A percentile compares a stretch with the other conserved stretches of the same genome.
Conservation (phyloP, 345 rosid species). For the Hirschfeldia incana region DNA sequence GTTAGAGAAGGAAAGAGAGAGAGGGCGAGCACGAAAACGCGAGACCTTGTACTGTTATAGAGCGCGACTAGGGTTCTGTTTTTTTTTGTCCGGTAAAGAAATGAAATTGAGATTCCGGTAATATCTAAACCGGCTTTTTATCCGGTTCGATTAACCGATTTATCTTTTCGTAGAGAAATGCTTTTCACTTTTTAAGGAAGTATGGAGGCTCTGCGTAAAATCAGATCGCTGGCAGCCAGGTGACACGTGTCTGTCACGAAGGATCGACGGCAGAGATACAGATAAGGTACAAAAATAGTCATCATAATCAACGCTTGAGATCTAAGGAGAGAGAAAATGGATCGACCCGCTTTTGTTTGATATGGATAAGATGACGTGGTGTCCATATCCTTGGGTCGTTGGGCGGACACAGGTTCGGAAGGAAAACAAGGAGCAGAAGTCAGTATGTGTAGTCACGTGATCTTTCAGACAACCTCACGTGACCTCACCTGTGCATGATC, state of each 20-base stretch:
- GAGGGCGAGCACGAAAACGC: constrained; percentile 15
- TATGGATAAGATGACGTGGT: constrained; percentile 40
- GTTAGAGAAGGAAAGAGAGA: neutral
- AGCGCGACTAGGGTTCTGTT: constrained; percentile 36
- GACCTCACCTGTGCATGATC: constrained; percentile 3
- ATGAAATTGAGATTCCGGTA: constrained; percentile 22
- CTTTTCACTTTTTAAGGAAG: constrained; percentile 9
- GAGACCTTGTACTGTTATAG: constrained; percentile 38
- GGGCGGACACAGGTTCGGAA: constrained; percentile 6
- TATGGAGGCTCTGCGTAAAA: constrained; percentile 25
- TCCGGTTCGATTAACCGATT: neutral
- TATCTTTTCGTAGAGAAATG: neutral
- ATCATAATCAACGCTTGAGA: neutral
- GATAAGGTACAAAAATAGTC: neutral
- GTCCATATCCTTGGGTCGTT: constrained; percentile 37
- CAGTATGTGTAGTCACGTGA: constrained; percentile 35
- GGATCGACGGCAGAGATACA: constrained; percentile 24
- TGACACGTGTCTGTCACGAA: constrained; percentile 38
- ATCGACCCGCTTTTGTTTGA: constrained; percentile 23
- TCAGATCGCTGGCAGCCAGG: constrained; percentile 25
- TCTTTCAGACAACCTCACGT: constrained; percentile 25
- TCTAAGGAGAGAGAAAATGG: constrained; percentile 20
- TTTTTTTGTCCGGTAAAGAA: neutral
- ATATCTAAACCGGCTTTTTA: constrained; percentile 4
- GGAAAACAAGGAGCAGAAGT: constrained; percentile 15